Evolutionary conservation across 1,284 basidiomycete species (phyloP), one percentile per base, ranked within the genome.

Genomic region (Austroboletus novae-zelandiae): DNA sequence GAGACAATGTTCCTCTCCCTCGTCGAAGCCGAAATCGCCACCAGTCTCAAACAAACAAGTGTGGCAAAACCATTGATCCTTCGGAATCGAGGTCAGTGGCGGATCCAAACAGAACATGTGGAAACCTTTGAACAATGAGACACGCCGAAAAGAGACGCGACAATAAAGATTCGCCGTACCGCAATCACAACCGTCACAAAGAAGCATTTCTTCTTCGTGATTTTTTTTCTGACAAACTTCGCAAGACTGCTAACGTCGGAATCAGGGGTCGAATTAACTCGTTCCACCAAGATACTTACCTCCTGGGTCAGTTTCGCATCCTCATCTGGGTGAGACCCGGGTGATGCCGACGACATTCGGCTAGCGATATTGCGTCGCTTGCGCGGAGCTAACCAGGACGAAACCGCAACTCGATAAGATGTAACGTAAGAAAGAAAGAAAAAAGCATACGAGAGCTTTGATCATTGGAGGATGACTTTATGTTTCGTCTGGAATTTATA

Each of bases 1-100:
- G 40, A 99, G 78, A 55, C 85, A 87, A 69, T 99, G 96, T 58
- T 98, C 95, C 69, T 98, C 90, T 48, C 97, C 97, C 64, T 98
- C 96, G 61, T 98, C 96, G 64, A 99, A 99, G 39, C 97, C 97
- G 65, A 93, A 99, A 70, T 98, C 97, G 51, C 93, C 92, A n/a
- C 96, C 95, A 1, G 93, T 97, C 27, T 86, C 89, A 40, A 95
- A 83, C 15, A 99, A 76, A 65, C 97, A 99, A 2, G 86, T 85
- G 60, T 92, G 91, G 69, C 97, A 99, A 70, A 87, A 98, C 96
- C 97, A 99, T 57, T 96, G 89, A 50, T 94, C 91, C 58, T 88
- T 89, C 3, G 97, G 96, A 48, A 98, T 89, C 5, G 78, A 74
- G 3, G 79, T 72, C 42, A 99, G 74, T 18, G 95, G 94, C 4